A percentile compares a stretch with the other conserved stretches of the same genome.
These are phyloP conservation scores for Neurospora sp. DNA, from an alignment of 2,329 filamentous ascomycete genomes.

Conservation along the genomic window DNA sequence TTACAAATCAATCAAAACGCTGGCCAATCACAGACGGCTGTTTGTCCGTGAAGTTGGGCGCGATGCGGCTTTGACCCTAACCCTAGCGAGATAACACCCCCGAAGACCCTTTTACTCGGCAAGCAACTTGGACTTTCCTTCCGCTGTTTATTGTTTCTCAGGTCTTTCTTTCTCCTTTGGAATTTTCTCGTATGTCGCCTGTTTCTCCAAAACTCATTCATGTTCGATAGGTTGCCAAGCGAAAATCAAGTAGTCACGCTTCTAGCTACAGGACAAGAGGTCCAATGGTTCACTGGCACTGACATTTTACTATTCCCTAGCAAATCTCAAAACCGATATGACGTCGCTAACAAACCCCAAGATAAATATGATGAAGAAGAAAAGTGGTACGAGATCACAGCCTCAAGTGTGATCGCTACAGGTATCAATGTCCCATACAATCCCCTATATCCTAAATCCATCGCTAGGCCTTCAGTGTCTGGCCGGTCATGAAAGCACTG, in stretches of 20 bases:
- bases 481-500: slow-evolving; percentile 40
- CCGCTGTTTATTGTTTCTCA: too few relatives aligned
- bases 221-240: background rate
- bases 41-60: background rate
- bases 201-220: background rate
- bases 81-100: background rate
- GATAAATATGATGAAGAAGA: background rate
- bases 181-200: too few relatives aligned
- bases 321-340: background rate
- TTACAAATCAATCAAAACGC: background rate
- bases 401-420: background rate
- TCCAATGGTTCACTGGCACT: background rate
- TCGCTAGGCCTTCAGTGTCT: slow-evolving; percentile 14
- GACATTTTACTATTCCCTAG: background rate
- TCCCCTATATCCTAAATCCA: background rate
- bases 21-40: background rate
- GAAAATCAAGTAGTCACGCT: background rate
- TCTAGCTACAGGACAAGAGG: background rate
- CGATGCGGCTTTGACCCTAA: background rate
- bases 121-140: background rate
- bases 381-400: background rate
- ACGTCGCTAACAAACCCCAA: background rate
- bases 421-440: background rate
- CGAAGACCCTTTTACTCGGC: background rate
- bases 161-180: too few relatives aligned